Evolutionary conservation across 1,284 basidiomycete genomes (phyloP).

Genomic region (Malassezia dermatis): DNA sequence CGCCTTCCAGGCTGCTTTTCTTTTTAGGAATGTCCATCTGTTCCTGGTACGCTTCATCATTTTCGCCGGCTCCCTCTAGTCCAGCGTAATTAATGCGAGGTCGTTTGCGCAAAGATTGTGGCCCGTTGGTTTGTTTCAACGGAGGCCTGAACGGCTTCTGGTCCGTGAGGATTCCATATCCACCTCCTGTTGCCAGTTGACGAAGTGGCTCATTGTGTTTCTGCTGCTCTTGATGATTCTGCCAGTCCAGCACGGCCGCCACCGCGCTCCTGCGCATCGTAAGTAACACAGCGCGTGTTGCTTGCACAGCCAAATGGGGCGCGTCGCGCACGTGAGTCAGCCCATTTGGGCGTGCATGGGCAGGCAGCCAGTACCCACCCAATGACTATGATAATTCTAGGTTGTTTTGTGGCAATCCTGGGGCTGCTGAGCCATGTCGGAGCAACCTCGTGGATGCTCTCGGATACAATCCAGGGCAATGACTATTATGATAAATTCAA

Average conservation of each 20-base stretch:
- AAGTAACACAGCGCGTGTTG: not conserved
- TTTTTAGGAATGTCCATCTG: slow-evolving; percentile 12
- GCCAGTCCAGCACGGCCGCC: slow-evolving; percentile 6
- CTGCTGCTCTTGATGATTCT: not conserved
- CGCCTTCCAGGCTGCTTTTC: slow-evolving; percentile 33
- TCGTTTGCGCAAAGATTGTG: slow-evolving; percentile 25
- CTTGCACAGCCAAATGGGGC: not conserved
- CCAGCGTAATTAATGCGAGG: slow-evolving; percentile 39
- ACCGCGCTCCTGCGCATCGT: slow-evolving; percentile 18
- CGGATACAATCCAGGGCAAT: slow-evolving; percentile 17
- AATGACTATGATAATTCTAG: not conserved
- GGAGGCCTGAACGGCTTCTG: slow-evolving; percentile 45
- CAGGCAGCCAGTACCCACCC: not conserved
- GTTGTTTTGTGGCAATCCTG: not conserved
- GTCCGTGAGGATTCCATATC: slow-evolving; percentile 30
- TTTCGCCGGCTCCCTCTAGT: slow-evolving; percentile 26
- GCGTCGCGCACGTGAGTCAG: not conserved
- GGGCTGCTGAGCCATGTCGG: not conserved
- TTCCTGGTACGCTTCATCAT: slow-evolving; percentile 15
- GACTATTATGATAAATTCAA: slow-evolving; percentile 32
- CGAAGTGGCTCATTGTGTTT: not conserved
- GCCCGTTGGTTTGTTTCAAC: slow-evolving; percentile 18
- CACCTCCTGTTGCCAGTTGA: slow-evolving; percentile 28
- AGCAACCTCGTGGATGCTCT: slow-evolving; percentile 19
- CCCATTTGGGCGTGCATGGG: not conserved